phyloP scores from a whole-genome alignment of 306 rosid genomes.

The Sophora flavescens region DNA sequence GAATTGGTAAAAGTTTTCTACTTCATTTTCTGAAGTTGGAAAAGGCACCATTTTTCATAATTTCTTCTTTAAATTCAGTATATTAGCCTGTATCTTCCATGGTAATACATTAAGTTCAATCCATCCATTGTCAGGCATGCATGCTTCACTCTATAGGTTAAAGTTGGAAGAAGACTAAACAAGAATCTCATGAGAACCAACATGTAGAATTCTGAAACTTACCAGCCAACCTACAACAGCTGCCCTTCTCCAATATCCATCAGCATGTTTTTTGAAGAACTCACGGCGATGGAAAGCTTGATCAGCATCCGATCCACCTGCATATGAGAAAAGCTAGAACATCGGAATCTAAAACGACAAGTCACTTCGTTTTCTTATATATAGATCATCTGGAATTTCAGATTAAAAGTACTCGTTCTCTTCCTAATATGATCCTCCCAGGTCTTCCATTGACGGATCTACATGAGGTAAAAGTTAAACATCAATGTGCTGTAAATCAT shows the following conservation, averaged over 20 bases:
- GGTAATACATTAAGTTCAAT: background rate
- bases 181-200: background rate
- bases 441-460: conserved; percentile 76
- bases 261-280: conserved; percentile 51
- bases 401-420: conserved; percentile 42
- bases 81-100: background rate
- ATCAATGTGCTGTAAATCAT: conserved; percentile 38
- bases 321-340: conserved; percentile 2
- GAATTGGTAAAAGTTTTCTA: background rate
- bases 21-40: background rate
- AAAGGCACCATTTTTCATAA: background rate
- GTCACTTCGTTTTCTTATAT: conserved; percentile 24
- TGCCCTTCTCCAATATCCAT: conserved; percentile 79
- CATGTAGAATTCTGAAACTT: conserved; percentile 29
- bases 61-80: background rate
- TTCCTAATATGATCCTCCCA: conserved; percentile 68
- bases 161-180: conserved; percentile 13
- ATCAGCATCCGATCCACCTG: conserved; percentile 30
- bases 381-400: conserved; percentile 28
- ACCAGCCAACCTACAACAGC: conserved; percentile 81
- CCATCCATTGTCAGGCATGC: conserved; percentile 24
- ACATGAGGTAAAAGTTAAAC: conserved; percentile 38
- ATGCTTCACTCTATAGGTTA: conserved; percentile 12
- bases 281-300: conserved; percentile 29
- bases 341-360: conserved; percentile 21